phyloP scores from a whole-genome alignment of 169 alveolate species.

The Perkinsus marinus region DNA sequence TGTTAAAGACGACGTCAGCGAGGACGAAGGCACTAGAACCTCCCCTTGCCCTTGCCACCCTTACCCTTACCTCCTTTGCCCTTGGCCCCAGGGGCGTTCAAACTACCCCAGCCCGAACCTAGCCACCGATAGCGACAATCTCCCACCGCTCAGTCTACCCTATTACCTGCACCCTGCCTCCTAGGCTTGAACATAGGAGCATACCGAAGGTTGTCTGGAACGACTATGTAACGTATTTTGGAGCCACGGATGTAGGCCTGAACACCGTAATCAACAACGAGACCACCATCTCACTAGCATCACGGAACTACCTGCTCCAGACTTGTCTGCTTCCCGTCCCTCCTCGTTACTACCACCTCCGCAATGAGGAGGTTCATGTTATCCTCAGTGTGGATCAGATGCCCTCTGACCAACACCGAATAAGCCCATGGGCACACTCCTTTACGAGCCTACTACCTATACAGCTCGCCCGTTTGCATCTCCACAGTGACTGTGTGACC shows the following conservation, averaged over 20 bases:
- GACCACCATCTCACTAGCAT: neutral
- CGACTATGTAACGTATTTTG: slow-evolving; percentile 62
- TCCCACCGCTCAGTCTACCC: neutral
- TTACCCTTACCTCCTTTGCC: neutral
- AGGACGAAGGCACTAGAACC: neutral
- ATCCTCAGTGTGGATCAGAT: slow-evolving; percentile 48
- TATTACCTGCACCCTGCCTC: neutral
- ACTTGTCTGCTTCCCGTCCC: slow-evolving; percentile 57
- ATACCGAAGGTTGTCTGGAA: slow-evolving; percentile 73
- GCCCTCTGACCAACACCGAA: slow-evolving; percentile 40
- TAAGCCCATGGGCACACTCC: neutral
- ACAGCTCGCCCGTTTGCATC: slow-evolving; percentile 61
- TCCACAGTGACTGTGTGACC: slow-evolving; percentile 74
- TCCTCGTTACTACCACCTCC: slow-evolving; percentile 60
- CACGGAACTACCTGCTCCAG: slow-evolving; percentile 27
- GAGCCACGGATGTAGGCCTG: slow-evolving; percentile 57
- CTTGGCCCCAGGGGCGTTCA: neutral
- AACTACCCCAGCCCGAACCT: neutral
- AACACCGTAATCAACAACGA: neutral
- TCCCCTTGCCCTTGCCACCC: neutral
- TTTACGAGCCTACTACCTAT: slow-evolving; percentile 18
- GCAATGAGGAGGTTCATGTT: slow-evolving; percentile 74
- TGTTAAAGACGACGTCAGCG: neutral
- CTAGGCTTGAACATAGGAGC: slow-evolving; percentile 68
- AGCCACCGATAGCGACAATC: neutral